A percentile compares a stretch with the other conserved stretches of the same genome.
Evolutionary conservation across 176 grass and related monocot species (phyloP).

Genomic region (Musa acuminata): DNA sequence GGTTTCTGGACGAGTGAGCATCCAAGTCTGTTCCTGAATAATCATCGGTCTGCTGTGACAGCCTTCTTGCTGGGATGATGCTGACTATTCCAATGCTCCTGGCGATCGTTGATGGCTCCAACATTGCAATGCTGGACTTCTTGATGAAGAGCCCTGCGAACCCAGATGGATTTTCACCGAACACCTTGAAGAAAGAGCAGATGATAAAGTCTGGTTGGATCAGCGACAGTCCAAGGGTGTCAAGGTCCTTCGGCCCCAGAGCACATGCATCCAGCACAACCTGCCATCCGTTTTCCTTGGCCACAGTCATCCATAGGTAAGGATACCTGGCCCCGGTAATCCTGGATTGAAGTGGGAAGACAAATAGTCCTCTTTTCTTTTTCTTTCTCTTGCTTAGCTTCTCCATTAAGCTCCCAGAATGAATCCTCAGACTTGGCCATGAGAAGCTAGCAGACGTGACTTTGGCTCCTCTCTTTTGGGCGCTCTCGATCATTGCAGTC

Average conservation of each 20-base stretch:
- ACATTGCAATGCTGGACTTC: constrained; percentile 38
- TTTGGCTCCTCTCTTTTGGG: constrained; percentile 48
- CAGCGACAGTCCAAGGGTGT: constrained; percentile 67
- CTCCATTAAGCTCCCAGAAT: constrained; percentile 47
- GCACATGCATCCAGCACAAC: constrained; percentile 81
- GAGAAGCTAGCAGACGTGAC: constrained; percentile 58
- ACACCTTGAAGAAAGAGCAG: constrained; percentile 91
- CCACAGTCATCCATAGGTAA: constrained; percentile 84
- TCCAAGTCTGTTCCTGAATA: constrained; percentile 56
- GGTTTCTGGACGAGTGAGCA: constrained; percentile 15
- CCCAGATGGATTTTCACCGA: constrained; percentile 77
- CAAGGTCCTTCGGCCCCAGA: constrained; percentile 73
- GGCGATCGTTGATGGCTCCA: constrained; percentile 63
- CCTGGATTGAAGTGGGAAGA: constrained; percentile 67
- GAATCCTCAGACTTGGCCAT: constrained; percentile 74
- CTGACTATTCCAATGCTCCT: constrained; percentile 79
- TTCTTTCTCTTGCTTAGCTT: constrained; percentile 24
- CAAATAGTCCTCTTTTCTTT: constrained; percentile 45
- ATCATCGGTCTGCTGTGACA: constrained; percentile 37
- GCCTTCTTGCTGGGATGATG: constrained; percentile 54
- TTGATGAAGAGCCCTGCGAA: constrained; percentile 82
- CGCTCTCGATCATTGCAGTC: constrained; percentile 38
- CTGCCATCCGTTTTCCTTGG: constrained; percentile 69
- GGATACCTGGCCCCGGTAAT: constrained; percentile 72
- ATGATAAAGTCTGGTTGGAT: constrained; percentile 90